phyloP scores from a whole-genome alignment of 2,329 filamentous ascomycete genomes.

The Torrubiellomyces zombiae region DNA sequence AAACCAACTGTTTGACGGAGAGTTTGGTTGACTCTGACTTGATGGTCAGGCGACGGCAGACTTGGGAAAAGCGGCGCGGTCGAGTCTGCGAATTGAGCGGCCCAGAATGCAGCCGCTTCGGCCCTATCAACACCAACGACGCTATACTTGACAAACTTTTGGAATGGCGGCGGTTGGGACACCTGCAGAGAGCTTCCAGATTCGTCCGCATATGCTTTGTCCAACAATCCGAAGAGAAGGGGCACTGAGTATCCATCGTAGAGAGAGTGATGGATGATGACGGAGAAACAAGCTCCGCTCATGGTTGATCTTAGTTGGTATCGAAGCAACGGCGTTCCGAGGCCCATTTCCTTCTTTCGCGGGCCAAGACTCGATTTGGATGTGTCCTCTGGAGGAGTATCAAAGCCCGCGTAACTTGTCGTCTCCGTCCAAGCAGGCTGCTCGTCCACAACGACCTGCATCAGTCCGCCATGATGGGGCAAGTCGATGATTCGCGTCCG shows the following conservation, averaged over 20 bases:
- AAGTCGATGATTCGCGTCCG: conserved; percentile 1
- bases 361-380: too few species aligned
- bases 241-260: conserved; percentile 1
- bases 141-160: too few species aligned
- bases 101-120: too few species aligned
- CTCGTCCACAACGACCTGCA: neutral
- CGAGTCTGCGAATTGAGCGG: too few species aligned
- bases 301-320: neutral
- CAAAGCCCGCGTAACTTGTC: neutral
- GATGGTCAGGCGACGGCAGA: too few species aligned
- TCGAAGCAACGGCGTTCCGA: neutral
- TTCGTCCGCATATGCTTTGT: neutral
- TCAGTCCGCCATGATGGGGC: neutral
- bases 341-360: neutral
- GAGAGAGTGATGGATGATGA: conserved; percentile 1
- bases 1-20: too few species aligned
- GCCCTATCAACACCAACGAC: too few species aligned
- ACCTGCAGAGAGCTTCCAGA: too few species aligned
- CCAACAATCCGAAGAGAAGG: neutral
- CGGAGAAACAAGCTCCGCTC: too few species aligned
- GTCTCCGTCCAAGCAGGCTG: neutral
- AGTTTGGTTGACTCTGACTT: neutral
- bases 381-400: too few species aligned
- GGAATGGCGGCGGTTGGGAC: too few species aligned
- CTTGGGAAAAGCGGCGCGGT: too few species aligned